Percentiles rank a stretch among this genome's conserved stretches.
phyloP scores from a whole-genome alignment of 257 asterid genomes.

The Plantago elongata region DNA sequence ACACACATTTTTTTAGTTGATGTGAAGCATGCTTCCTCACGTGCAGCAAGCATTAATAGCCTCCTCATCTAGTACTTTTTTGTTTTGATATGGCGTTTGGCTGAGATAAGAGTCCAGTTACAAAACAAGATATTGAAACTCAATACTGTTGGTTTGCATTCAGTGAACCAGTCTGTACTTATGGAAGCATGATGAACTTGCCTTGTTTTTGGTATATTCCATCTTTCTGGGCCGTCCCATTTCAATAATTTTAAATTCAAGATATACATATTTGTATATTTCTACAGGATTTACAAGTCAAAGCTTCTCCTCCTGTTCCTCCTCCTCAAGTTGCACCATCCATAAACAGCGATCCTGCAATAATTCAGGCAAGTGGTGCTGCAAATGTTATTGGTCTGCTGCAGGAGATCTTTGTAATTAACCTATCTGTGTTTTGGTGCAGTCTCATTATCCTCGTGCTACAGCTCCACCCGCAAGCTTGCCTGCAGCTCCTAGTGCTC shows the following conservation, averaged over 20 bases:
- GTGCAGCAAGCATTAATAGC: too few relatives aligned
- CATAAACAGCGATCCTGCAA: conserved; percentile 84
- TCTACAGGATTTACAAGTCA: conserved; percentile 89
- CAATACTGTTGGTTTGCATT: too few relatives aligned
- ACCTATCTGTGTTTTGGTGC: conserved; percentile 33
- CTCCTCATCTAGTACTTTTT: too few relatives aligned
- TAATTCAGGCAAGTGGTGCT: conserved; percentile 69
- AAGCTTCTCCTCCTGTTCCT: conserved; percentile 76
- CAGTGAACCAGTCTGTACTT: too few relatives aligned
- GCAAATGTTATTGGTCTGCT: conserved; percentile 9
- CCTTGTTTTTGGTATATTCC: conserved; percentile 5
- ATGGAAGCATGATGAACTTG: conserved; percentile 6
- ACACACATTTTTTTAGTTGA: too few relatives aligned
- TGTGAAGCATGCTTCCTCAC: too few relatives aligned
- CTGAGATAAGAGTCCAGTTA: too few relatives aligned
- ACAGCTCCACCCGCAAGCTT: conserved; percentile 54
- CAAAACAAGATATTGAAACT: too few relatives aligned
- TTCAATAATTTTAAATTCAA: too few relatives aligned
- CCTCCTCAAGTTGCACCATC: conserved; percentile 56
- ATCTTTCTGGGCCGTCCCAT: too few relatives aligned
- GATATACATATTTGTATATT: not conserved
- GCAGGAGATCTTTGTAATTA: conserved; percentile 15
- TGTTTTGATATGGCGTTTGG: too few relatives aligned
- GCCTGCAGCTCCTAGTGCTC: conserved; percentile 52
- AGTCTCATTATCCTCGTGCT: conserved; percentile 87